Percentiles rank a stretch among this genome's conserved stretches.
phyloP scores from a whole-genome alignment of 805 yeast genomes.

The Schwanniomyces vanrijiae region DNA sequence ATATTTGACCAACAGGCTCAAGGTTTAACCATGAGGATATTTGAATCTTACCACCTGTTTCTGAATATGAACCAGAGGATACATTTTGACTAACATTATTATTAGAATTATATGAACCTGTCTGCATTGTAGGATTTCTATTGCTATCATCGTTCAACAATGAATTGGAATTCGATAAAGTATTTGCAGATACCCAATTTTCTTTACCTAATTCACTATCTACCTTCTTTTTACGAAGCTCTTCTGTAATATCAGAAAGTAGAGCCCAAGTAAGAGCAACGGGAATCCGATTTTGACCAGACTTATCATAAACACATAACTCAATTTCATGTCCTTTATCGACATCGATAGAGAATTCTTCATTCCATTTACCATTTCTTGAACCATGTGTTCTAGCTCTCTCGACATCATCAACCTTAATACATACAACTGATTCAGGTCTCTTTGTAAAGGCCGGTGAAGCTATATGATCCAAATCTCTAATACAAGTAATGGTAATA shows the following conservation, averaged over 20 bases:
- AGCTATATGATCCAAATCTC: slow-evolving; percentile 92
- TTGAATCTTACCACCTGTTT: slow-evolving; percentile 31
- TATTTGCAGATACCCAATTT: slow-evolving; percentile 89
- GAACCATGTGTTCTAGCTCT: slow-evolving; percentile 73
- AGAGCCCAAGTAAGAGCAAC: slow-evolving; percentile 93
- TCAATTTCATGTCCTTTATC: slow-evolving; percentile 93
- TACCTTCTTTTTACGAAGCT: slow-evolving; percentile 85
- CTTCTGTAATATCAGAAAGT: slow-evolving; percentile 90
- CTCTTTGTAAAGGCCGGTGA: slow-evolving; percentile 75
- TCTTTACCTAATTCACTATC: slow-evolving; percentile 66
- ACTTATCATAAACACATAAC: slow-evolving; percentile 80
- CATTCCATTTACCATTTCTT: slow-evolving; percentile 79
- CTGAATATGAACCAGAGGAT: slow-evolving; percentile 1
- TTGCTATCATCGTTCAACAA: not conserved
- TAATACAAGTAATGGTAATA: slow-evolving; percentile 69
- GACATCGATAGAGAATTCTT: slow-evolving; percentile 74
- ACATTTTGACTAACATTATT: not conserved
- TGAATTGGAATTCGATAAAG: slow-evolving; percentile 30
- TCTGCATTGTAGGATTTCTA: not conserved
- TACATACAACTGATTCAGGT: slow-evolving; percentile 74
- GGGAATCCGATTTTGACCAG: slow-evolving; percentile 67
- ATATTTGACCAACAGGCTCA: slow-evolving; percentile 92
- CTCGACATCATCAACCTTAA: slow-evolving; percentile 88
- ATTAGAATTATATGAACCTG: not conserved
- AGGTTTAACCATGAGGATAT: slow-evolving; percentile 84